Conservation (phyloP, 2,329 filamentous ascomycete species). For the Trichoderma oligosporum region DNA sequence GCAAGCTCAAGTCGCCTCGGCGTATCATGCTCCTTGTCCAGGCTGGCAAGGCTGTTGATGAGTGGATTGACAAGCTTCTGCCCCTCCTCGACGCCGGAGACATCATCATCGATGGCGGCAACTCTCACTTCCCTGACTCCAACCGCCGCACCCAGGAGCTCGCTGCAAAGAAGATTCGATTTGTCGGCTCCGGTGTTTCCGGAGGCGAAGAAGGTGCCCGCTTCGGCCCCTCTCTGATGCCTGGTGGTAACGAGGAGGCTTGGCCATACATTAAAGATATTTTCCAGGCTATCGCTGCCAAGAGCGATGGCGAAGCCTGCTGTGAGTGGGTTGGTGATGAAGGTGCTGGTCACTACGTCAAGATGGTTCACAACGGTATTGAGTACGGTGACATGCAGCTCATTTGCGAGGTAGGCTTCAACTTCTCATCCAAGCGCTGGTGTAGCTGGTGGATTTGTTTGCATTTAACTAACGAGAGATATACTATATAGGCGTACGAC, state of each 20-base stretch:
- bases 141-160: conserved; percentile 96
- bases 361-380: conserved; percentile 99
- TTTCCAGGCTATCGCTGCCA: conserved; percentile 95
- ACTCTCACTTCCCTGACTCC: conserved; percentile 98
- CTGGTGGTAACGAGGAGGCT: conserved; percentile 95
- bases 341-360: conserved; percentile 99
- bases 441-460: too few relatives aligned
- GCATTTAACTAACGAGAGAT: conserved; percentile 12
- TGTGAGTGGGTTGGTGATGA: conserved; percentile 99
- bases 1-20: conserved; percentile 95
- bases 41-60: conserved; percentile 95
- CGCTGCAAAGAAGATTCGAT: conserved; percentile 79
- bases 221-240: conserved; percentile 97
- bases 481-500: conserved; percentile 77
- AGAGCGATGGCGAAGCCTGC: conserved; percentile 95
- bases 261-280: conserved; percentile 99
- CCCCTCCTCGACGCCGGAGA: conserved; percentile 80
- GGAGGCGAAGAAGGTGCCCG: conserved; percentile 99
- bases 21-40: conserved; percentile 98
- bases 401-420: conserved; percentile 88
- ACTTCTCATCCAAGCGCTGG: too few relatives aligned
- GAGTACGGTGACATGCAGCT: conserved; percentile 99
- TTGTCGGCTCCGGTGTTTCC: conserved; percentile 95
- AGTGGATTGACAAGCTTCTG: conserved; percentile 95
- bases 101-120: conserved; percentile 97